These are phyloP conservation scores for Xylariales sp. DNA, from an alignment of 2,329 filamentous ascomycete species.

Conservation along the genomic window DNA sequence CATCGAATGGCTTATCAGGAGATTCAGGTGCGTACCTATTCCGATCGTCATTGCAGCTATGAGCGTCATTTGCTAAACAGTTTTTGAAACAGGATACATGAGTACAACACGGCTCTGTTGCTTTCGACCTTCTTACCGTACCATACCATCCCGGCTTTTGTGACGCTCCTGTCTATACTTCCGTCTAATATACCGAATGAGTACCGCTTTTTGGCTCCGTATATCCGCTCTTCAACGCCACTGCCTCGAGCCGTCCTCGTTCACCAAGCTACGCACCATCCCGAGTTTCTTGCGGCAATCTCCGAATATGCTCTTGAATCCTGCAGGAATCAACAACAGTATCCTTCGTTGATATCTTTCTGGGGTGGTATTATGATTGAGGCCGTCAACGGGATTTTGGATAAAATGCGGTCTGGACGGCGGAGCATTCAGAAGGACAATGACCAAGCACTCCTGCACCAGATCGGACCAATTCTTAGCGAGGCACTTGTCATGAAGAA, in stretches of 20 bases:
- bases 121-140: conserved; percentile 90
- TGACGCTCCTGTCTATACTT: conserved; percentile 81
- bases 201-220: conserved; percentile 82
- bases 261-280: conserved; percentile 75
- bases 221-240: conserved; percentile 70
- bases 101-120: conserved; percentile 76
- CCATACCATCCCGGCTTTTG: conserved; percentile 80
- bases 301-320: conserved; percentile 76
- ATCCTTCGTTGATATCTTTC: conserved; percentile 76
- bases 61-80: conserved; percentile 10
- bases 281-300: conserved; percentile 68
- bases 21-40: conserved; percentile 65
- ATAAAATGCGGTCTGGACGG: conserved; percentile 71
- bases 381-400: conserved; percentile 76
- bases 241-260: conserved; percentile 80
- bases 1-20: conserved; percentile 88
- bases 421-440: conserved; percentile 73
- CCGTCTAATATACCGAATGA: conserved; percentile 69
- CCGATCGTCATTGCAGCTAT: neutral
- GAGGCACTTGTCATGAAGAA: conserved; percentile 73
- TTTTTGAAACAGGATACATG: conserved; percentile 67
- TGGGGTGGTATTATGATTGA: conserved; percentile 90
- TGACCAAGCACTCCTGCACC: conserved; percentile 71
- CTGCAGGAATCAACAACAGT: conserved; percentile 66
- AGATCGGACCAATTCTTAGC: conserved; percentile 65